Conservation (phyloP, 1,284 basidiomycete species). For the Moniliella sp. region DNA sequence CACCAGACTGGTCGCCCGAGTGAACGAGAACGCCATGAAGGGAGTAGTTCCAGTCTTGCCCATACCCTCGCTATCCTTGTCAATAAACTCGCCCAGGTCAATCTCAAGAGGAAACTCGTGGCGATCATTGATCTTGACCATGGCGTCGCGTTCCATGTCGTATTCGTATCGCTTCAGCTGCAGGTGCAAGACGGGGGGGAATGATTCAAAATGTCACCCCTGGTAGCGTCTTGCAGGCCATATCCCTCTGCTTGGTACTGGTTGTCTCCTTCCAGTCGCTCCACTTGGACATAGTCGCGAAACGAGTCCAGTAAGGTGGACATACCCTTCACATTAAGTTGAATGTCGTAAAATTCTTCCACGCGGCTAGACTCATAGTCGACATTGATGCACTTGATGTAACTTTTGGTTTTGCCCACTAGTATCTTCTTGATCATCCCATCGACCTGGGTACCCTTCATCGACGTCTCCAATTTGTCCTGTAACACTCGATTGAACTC, state of each 20-base stretch:
- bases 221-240: slow-evolving; percentile 98
- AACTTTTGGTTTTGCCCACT: slow-evolving; percentile 93
- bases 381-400: slow-evolving; percentile 90
- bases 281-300: slow-evolving; percentile 86
- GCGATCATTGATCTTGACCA: too few species aligned
- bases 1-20: slow-evolving; percentile 90
- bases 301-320: too few species aligned
- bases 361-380: slow-evolving; percentile 87
- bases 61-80: slow-evolving; percentile 46
- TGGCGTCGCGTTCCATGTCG: slow-evolving; percentile 89
- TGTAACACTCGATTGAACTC: slow-evolving; percentile 93
- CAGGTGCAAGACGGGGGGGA: too few species aligned
- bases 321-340: too few species aligned
- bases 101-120: too few species aligned
- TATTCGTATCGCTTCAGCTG: slow-evolving; percentile 98
- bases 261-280: slow-evolving; percentile 95
- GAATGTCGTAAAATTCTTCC: too few species aligned
- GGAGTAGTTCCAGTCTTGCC: slow-evolving; percentile 78
- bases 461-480: slow-evolving; percentile 91
- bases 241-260: slow-evolving; percentile 97
- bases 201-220: slow-evolving; percentile 97
- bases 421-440: slow-evolving; percentile 87
- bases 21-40: slow-evolving; percentile 93
- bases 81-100: slow-evolving; percentile 70
- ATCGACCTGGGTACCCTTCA: slow-evolving; percentile 94